Evolutionary conservation across 2,329 filamentous ascomycete genomes (phyloP).

Genomic region (Aspergillus proliferans): DNA sequence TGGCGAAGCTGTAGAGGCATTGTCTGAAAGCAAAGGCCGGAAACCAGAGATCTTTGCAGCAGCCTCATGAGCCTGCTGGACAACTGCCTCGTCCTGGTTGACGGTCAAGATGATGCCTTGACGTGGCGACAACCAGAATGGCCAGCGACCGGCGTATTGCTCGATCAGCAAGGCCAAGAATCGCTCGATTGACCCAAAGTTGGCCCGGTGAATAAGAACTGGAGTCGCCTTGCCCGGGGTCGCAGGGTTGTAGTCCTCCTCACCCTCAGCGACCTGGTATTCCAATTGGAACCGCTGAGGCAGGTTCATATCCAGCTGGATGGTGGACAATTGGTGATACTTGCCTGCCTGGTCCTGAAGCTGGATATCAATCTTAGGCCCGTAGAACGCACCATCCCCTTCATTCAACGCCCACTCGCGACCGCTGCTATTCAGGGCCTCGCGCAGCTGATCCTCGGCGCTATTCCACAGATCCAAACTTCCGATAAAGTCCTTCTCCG

Average conservation of each 20-base stretch:
- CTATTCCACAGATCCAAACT: constrained; percentile 61
- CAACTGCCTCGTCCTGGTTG: constrained; percentile 47
- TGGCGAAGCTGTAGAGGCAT: constrained; percentile 15
- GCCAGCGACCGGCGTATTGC: constrained; percentile 72
- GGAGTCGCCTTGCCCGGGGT: constrained; percentile 58
- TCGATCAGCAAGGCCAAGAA: constrained; percentile 82
- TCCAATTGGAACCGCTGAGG: constrained; percentile 73
- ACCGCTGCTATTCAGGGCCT: constrained; percentile 58
- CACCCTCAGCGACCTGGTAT: constrained; percentile 53
- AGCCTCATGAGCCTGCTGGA: constrained; percentile 45
- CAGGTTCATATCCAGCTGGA: constrained; percentile 85
- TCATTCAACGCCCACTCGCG: constrained; percentile 68
- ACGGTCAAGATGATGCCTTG: constrained; percentile 70
- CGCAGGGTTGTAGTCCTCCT: constrained; percentile 34
- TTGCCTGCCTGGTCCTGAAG: constrained; percentile 74
- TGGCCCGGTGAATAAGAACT: constrained; percentile 77
- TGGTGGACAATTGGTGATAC: constrained; percentile 81
- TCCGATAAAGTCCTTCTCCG: constrained; percentile 71
- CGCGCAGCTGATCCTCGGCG: constrained; percentile 61
- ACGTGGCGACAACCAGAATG: constrained; percentile 80
- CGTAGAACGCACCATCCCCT: constrained; percentile 84
- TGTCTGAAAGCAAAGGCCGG: constrained; percentile 21
- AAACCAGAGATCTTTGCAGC: constrained; percentile 46
- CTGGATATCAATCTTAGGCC: constrained; percentile 85
- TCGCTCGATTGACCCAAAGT: constrained; percentile 76